Conservation (phyloP, 176 grass and related monocot species). For the Themeda triandra region DNA sequence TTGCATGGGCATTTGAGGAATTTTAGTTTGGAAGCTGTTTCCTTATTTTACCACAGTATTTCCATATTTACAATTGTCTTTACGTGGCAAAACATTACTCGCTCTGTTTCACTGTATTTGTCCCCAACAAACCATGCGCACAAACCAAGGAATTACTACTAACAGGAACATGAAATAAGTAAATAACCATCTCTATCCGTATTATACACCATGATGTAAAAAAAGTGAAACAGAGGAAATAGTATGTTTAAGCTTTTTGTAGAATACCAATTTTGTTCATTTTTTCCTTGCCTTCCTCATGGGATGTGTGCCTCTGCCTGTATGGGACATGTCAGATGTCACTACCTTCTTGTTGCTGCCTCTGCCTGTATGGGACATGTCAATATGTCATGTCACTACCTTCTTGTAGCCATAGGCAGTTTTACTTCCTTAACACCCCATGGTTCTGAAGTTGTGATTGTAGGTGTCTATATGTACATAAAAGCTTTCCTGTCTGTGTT, state of each 20-base stretch:
- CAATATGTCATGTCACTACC: neutral
- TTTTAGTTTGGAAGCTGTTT: neutral
- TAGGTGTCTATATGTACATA: neutral
- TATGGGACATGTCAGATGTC: neutral
- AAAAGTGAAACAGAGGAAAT: neutral
- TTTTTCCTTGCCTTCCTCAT: neutral
- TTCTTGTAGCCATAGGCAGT: neutral
- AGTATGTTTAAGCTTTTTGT: neutral
- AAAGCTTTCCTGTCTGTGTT: neutral
- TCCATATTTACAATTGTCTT: neutral
- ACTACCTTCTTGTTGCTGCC: neutral
- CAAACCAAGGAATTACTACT: neutral
- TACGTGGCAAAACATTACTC: neutral
- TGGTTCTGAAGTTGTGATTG: neutral
- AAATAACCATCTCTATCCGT: neutral
- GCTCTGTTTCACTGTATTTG: neutral
- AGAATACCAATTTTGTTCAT: neutral
- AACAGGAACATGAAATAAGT: neutral
- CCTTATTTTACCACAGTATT: neutral
- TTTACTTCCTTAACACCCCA: neutral
- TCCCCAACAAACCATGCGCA: neutral
- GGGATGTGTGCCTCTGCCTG: neutral
- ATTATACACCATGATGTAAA: neutral
- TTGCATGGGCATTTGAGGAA: neutral
- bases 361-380: neutral